phyloP scores from a whole-genome alignment of 208 protist species.

The Acanthamoeba rhysodes region DNA sequence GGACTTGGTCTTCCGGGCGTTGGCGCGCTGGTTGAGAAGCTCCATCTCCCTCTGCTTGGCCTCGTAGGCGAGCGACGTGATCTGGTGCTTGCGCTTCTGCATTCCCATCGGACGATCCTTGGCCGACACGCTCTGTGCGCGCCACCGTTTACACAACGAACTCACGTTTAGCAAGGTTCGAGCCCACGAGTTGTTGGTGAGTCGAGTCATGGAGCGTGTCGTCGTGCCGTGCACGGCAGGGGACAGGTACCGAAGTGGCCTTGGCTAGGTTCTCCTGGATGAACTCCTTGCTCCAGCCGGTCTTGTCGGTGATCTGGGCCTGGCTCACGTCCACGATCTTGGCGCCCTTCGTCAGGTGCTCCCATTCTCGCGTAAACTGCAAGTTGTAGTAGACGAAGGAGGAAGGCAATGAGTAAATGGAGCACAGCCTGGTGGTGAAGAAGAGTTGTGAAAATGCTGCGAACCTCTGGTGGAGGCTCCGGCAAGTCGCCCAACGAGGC shows the following conservation, averaged over 20 bases:
- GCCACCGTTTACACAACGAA: background rate
- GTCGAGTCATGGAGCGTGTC: background rate
- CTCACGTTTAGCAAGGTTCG: background rate
- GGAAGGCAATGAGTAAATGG: background rate
- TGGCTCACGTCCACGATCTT: slow-evolving; percentile 27
- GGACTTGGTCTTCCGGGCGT: background rate
- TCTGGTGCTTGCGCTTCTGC: slow-evolving; percentile 33
- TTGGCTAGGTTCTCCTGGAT: slow-evolving; percentile 39
- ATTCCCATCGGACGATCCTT: background rate
- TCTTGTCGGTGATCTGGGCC: slow-evolving; percentile 34
- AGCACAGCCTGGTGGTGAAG: too few relatives aligned
- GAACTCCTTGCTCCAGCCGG: slow-evolving; percentile 25
- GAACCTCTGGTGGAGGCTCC: background rate
- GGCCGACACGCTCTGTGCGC: background rate
- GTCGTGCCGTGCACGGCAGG: background rate
- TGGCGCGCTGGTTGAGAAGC: slow-evolving; percentile 16
- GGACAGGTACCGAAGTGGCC: background rate
- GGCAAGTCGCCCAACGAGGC: background rate
- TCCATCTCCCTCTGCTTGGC: slow-evolving; percentile 24
- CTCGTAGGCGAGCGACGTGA: slow-evolving; percentile 1
- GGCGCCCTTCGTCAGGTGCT: slow-evolving; percentile 1
- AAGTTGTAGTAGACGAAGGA: background rate
- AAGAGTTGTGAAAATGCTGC: background rate
- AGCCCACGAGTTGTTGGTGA: too few relatives aligned
- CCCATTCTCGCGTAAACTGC: slow-evolving; percentile 39